phyloP scores from a whole-genome alignment of 352 stramenopile species.

The Phytophthora pisi region DNA sequence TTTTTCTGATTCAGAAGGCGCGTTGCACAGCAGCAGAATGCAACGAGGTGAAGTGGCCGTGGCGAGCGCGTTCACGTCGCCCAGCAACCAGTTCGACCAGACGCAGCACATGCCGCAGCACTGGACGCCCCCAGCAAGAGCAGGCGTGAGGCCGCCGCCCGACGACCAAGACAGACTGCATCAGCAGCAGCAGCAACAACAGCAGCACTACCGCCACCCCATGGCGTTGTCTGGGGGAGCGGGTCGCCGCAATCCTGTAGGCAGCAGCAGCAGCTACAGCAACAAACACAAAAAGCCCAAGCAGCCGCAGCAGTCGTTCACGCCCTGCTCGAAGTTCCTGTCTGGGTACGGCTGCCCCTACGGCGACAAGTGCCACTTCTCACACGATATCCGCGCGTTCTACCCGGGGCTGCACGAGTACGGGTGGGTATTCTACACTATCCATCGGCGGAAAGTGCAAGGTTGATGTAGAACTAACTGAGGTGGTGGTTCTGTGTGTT shows the following conservation, averaged over 20 bases:
- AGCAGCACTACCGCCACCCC: background rate
- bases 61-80: slow-evolving; percentile 32
- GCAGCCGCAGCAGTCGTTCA: slow-evolving; percentile 4
- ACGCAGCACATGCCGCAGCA: slow-evolving; percentile 20
- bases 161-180: slow-evolving; percentile 4
- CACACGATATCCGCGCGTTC: slow-evolving; percentile 42
- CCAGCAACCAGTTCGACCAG: slow-evolving; percentile 29
- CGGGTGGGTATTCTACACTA: background rate
- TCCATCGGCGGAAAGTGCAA: background rate
- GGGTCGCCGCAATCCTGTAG: slow-evolving; percentile 5
- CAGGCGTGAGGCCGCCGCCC: background rate
- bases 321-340: slow-evolving; percentile 52
- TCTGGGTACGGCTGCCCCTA: slow-evolving; percentile 52
- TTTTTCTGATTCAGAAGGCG: slow-evolving; percentile 22
- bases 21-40: slow-evolving; percentile 19
- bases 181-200: background rate
- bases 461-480: background rate
- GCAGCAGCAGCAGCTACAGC: background rate
- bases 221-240: background rate
- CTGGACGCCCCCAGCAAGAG: background rate
- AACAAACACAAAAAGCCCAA: slow-evolving; percentile 27
- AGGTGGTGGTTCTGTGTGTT: background rate
- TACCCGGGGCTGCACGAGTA: slow-evolving; percentile 38
- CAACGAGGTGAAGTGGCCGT: slow-evolving; percentile 49
- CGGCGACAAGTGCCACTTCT: slow-evolving; percentile 62